Evolutionary conservation across 495 filamentous ascomycete species (phyloP).

Genomic region (Emericellopsis terricola): DNA sequence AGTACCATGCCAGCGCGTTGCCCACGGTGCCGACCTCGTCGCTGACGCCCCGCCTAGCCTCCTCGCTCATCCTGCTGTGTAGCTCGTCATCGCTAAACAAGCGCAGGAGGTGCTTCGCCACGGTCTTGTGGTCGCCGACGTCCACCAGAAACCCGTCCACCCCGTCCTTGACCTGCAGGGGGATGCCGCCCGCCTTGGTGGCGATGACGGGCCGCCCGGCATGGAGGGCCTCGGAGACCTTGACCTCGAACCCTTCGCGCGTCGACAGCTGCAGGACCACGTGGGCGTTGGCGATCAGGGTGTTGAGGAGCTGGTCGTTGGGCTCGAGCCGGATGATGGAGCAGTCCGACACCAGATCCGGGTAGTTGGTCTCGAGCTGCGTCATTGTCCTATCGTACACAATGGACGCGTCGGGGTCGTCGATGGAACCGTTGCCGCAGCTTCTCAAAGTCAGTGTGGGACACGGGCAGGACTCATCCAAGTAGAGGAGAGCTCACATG

Average conservation of each 20-base stretch:
- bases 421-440: conserved; percentile 62
- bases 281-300: conserved; percentile 54
- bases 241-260: conserved; percentile 78
- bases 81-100: conserved; percentile 48
- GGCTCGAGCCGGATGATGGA: conserved; percentile 63
- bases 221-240: conserved; percentile 75
- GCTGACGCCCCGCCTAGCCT: conserved; percentile 45
- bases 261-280: conserved; percentile 67
- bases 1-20: conserved; percentile 62
- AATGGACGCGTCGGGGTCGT: conserved; percentile 62
- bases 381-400: conserved; percentile 57
- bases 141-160: conserved; percentile 66
- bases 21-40: conserved; percentile 77
- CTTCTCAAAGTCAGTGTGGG: conserved; percentile 5
- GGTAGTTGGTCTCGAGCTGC: conserved; percentile 38
- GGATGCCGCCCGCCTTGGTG: conserved; percentile 63
- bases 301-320: conserved; percentile 68
- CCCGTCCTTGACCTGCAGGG: conserved; percentile 56
- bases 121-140: conserved; percentile 51
- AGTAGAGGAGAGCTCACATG: conserved; percentile 20
- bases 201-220: conserved; percentile 74
- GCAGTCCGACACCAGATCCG: conserved; percentile 35
- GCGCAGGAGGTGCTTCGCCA: conserved; percentile 49
- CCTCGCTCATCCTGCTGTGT: conserved; percentile 49
- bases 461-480: not conserved